phyloP scores from a whole-genome alignment of 2,329 filamentous ascomycete genomes.

The Verticillium albo-atrum region DNA sequence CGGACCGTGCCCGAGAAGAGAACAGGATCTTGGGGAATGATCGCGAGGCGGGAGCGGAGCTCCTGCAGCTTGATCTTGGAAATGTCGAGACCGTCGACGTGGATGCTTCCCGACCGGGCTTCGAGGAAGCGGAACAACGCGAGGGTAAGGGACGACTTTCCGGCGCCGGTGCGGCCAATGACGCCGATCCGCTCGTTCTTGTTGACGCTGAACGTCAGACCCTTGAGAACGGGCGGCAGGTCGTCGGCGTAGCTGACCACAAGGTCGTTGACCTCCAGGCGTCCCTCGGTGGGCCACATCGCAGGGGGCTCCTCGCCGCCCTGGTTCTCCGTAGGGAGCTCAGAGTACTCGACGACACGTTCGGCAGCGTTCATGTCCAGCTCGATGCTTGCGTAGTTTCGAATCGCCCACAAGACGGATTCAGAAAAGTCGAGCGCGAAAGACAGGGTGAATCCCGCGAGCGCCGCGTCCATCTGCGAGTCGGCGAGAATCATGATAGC shows the following conservation, averaged over 20 bases:
- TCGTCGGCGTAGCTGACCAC: conserved; percentile 69
- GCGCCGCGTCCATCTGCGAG: conserved; percentile 58
- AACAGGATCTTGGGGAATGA: conserved; percentile 77
- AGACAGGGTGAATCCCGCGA: conserved; percentile 71
- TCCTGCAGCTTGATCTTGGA: conserved; percentile 66
- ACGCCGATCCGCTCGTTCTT: conserved; percentile 70
- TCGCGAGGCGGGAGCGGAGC: conserved; percentile 68
- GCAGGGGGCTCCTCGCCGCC: conserved; percentile 59
- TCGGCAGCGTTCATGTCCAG: conserved; percentile 77
- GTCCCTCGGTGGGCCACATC: conserved; percentile 71
- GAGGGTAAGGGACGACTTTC: conserved; percentile 71
- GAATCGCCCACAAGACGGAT: conserved; percentile 61
- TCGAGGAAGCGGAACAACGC: conserved; percentile 77
- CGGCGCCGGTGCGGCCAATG: conserved; percentile 72
- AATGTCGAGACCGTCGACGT: conserved; percentile 72
- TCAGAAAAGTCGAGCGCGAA: conserved; percentile 68
- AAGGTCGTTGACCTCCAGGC: conserved; percentile 68
- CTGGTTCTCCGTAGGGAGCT: conserved; percentile 62
- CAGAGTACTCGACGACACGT: conserved; percentile 70
- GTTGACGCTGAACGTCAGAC: conserved; percentile 61
- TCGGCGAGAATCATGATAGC: conserved; percentile 60
- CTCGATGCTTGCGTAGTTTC: conserved; percentile 66
- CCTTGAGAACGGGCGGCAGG: conserved; percentile 65
- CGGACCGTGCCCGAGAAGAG: conserved; percentile 76
- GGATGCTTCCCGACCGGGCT: conserved; percentile 58